These are phyloP conservation scores for Leishmania amazonensis DNA, from an alignment of 208 protist genomes.

Conservation along the genomic window DNA sequence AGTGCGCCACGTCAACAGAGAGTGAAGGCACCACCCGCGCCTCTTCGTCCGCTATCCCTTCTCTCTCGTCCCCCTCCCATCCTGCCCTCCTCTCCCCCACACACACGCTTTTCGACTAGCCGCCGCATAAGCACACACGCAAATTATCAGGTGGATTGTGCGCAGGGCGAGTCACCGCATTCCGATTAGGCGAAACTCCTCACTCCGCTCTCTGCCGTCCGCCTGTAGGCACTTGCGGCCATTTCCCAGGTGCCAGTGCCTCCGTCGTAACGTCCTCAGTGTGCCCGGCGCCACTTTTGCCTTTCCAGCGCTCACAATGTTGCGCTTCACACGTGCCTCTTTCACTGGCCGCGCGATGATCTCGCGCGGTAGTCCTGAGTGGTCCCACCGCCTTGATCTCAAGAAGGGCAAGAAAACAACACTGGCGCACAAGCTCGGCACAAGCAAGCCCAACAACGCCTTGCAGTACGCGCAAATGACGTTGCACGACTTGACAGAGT, in stretches of 20 bases:
- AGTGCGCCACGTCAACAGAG: background rate
- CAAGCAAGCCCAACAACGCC: conserved; percentile 91
- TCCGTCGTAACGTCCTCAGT: background rate
- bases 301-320: conserved; percentile 35
- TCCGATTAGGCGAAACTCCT: background rate
- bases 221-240: background rate
- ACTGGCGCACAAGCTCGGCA: conserved; percentile 88
- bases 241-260: background rate
- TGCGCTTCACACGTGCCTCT: conserved; percentile 58
- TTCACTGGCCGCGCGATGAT: conserved; percentile 89
- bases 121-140: background rate
- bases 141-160: background rate
- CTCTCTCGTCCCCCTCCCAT: background rate
- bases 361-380: conserved; percentile 91
- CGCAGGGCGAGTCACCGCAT: background rate
- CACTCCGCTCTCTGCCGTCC: background rate
- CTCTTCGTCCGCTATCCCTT: background rate
- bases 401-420: conserved; percentile 92
- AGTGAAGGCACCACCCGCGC: background rate
- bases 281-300: background rate
- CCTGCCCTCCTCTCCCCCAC: background rate
- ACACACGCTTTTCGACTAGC: background rate
- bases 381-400: conserved; percentile 87
- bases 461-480: conserved; percentile 93
- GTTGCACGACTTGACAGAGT: conserved; percentile 90